These are phyloP conservation scores for Wickerhamomyces alni DNA, from an alignment of 805 yeast genomes.

Conservation along the genomic window DNA sequence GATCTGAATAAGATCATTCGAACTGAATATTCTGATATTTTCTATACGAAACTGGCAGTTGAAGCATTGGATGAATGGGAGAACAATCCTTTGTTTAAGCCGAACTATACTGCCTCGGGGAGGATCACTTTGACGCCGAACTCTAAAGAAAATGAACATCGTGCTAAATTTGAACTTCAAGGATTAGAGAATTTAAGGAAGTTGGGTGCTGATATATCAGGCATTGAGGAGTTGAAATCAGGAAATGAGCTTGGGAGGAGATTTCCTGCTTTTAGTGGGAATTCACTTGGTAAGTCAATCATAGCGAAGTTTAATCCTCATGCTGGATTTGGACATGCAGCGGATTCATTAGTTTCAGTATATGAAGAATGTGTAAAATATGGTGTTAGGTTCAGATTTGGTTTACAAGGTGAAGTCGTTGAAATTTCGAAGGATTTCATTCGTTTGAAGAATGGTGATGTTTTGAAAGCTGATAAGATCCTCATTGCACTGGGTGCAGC, in stretches of 20 bases:
- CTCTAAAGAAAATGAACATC: conserved; percentile 23
- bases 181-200: conserved; percentile 30
- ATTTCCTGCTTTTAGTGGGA: conserved; percentile 23
- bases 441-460: conserved; percentile 21
- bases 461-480: conserved; percentile 23
- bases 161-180: conserved; percentile 31
- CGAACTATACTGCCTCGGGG: conserved; percentile 35
- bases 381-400: conserved; percentile 33
- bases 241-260: conserved; percentile 26
- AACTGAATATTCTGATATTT: conserved; percentile 37
- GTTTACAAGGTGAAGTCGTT: conserved; percentile 23
- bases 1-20: conserved; percentile 46
- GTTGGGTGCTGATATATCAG: conserved; percentile 18
- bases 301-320: conserved; percentile 32
- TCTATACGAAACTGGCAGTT: conserved; percentile 36
- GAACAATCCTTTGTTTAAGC: conserved; percentile 27
- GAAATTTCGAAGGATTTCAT: conserved; percentile 14
- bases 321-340: conserved; percentile 38
- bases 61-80: conserved; percentile 40
- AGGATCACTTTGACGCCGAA: conserved; percentile 31
- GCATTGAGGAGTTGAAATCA: conserved; percentile 24
- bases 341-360: conserved; percentile 29
- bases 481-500: conserved; percentile 33
- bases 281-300: conserved; percentile 19
- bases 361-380: conserved; percentile 22